phyloP scores from a whole-genome alignment of 805 yeast genomes.

The Wickerhamomyces subpelliculosus region DNA sequence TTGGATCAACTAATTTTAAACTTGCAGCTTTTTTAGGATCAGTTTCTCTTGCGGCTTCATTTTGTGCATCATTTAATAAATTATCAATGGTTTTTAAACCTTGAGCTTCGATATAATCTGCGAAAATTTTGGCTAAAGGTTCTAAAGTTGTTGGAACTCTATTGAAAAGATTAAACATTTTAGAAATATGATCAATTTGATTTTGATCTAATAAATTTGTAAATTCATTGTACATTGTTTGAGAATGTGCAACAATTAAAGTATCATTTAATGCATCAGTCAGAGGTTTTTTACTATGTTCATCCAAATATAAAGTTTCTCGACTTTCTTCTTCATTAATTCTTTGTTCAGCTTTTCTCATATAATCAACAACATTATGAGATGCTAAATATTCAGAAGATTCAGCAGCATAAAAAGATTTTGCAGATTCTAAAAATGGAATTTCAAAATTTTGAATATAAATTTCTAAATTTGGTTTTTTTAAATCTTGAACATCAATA shows the following conservation, averaged over 20 bases:
- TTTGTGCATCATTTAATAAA: conserved; percentile 30
- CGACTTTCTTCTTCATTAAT: conserved; percentile 78
- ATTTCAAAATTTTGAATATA: conserved; percentile 77
- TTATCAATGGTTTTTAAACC: conserved; percentile 58
- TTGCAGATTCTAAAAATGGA: conserved; percentile 65
- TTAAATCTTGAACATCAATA: conserved; percentile 83
- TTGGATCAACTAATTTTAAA: conserved; percentile 49
- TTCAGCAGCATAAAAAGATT: conserved; percentile 61
- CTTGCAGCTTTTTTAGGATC: conserved; percentile 3
- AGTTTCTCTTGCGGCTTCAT: conserved; percentile 11
- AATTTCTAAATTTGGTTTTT: conserved; percentile 74
- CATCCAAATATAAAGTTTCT: conserved; percentile 75
- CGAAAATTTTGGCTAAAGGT: conserved; percentile 68
- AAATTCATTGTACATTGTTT: conserved; percentile 70
- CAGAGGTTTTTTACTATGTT: conserved; percentile 72
- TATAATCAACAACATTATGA: conserved; percentile 85
- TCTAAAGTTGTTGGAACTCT: conserved; percentile 76
- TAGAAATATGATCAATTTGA: conserved; percentile 63
- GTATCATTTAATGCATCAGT: conserved; percentile 70
- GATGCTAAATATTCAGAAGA: conserved; percentile 56
- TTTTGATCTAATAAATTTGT: conserved; percentile 65
- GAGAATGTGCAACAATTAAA: conserved; percentile 74
- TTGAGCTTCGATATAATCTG: conserved; percentile 60
- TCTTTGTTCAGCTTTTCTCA: conserved; percentile 77
- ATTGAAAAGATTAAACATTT: conserved; percentile 68